Base-by-base conservation (phyloP, 495 filamentous ascomycete species). In the Tuber indicum region DNA sequence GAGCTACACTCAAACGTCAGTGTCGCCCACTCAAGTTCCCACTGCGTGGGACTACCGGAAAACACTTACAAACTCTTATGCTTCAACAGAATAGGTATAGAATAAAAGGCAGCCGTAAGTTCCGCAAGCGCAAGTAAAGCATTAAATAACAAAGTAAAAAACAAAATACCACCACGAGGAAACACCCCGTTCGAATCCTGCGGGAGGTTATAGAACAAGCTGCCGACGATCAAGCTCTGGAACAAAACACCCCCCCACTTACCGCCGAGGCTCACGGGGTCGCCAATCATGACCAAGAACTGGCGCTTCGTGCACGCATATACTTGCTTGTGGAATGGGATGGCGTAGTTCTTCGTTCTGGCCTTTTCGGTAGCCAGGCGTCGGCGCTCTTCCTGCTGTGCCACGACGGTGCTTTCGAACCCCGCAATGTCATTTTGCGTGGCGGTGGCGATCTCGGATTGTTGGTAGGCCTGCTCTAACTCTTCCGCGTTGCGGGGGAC, bases 91-190 rank as follows among this genome's bases (percentile, higher is more conserved):
- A 97, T 92, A 4, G 91, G 92, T 42, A 91, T 88, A 16, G 89
- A 89, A 5, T 87, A 83, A 79, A 94, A 95, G 3, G 91, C 89
- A 42, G 90, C 85, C 23, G 91, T 93, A 39, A 95, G 86, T 79
- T 96, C 93, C 10, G 91, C 88, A 32, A 97, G 84, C 23, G 93
- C 91, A 39, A 95, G 87, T 47, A 96, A 87, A 43, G 92, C 89
- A 79, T 94, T 94, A 86, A 95, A 95, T 19, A 97, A 85, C 17
- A 96, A 84, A 70, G 91, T 88, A 83, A 93, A 93, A 85, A 96
- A 96, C 49, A 86, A 74, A 44, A 86, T 84, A 78, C 88, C 89
- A 72, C 88, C 88, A 21, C 89, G 86, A 8, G 88, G 81, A 81
- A 91, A 89, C 62, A 86, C 85, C 10, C 89, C 89, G 0, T 77